phyloP scores from a whole-genome alignment of 257 asterid species.

The Nicotiana benthamiana region DNA sequence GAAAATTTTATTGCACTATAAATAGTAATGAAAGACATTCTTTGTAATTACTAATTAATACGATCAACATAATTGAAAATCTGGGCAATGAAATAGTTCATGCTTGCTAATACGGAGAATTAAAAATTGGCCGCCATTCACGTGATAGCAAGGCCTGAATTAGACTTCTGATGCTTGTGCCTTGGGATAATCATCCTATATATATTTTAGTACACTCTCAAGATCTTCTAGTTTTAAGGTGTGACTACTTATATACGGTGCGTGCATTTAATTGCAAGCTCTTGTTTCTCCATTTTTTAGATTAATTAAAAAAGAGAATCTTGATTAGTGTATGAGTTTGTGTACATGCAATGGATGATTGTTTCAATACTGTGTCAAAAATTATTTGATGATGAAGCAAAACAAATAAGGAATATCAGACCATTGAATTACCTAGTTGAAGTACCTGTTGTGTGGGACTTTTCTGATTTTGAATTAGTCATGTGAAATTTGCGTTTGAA shows the following conservation, averaged over 20 bases:
- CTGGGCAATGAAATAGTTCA: too few species aligned
- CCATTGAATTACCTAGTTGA: too few species aligned
- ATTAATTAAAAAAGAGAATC: not conserved
- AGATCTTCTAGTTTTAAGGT: not conserved
- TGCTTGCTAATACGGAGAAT: not conserved
- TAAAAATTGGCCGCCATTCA: too few species aligned
- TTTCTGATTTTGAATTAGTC: too few species aligned
- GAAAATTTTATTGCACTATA: too few species aligned
- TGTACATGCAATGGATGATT: not conserved
- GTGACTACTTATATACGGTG: not conserved
- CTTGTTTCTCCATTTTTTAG: not conserved
- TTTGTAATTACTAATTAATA: not conserved
- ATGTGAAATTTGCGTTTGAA: too few species aligned
- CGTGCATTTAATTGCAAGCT: not conserved
- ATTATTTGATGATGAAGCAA: not conserved
- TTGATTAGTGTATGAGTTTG: not conserved
- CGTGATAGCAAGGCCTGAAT: too few species aligned
- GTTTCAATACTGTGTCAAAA: too few species aligned
- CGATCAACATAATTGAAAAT: too few species aligned
- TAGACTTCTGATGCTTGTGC: too few species aligned
- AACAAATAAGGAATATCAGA: too few species aligned
- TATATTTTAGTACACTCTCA: not conserved
- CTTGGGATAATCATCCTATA: too few species aligned
- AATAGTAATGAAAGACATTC: not conserved
- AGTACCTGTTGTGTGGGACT: conserved; percentile 17